phyloP scores from a whole-genome alignment of 2,329 filamentous ascomycete species.

The Nemania sp. region DNA sequence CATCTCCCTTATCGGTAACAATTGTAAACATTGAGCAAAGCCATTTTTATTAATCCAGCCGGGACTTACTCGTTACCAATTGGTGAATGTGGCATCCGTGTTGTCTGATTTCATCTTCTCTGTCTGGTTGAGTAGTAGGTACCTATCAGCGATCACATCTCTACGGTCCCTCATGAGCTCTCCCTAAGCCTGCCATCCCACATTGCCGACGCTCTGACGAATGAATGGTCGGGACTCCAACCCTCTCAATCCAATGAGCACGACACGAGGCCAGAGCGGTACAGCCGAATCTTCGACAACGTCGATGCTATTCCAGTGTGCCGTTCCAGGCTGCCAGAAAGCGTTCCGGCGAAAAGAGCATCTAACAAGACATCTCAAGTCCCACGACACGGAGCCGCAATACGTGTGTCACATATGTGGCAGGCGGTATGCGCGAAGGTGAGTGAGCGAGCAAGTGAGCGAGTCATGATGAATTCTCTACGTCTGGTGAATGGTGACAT shows the following conservation, averaged over 20 bases:
- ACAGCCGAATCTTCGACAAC: constrained; percentile 23
- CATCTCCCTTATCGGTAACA: neutral
- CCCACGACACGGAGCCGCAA: constrained; percentile 31
- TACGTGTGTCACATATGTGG: constrained; percentile 36
- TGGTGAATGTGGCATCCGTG: neutral
- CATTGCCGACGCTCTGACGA: constrained; percentile 9
- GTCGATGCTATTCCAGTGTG: constrained; percentile 29
- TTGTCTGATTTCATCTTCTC: neutral
- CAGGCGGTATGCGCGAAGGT: constrained; percentile 36
- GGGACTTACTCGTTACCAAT: neutral
- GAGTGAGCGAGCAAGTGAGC: constrained; percentile 11
- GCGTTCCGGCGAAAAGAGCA: constrained; percentile 37
- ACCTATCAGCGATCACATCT: too few relatives aligned
- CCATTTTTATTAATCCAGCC: neutral
- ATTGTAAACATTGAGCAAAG: neutral
- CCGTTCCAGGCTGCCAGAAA: constrained; percentile 31
- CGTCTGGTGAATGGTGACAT: too few relatives aligned
- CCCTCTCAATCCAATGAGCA: constrained; percentile 13
- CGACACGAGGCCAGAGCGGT: neutral
- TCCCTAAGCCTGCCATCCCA: constrained; percentile 11
- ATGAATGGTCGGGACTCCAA: neutral
- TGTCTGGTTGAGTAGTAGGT: neutral
- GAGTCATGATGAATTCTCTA: neutral
- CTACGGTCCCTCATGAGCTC: neutral
- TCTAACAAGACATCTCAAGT: constrained; percentile 35